Base-by-base conservation (phyloP, 1,284 basidiomycete species). In the Wolfiporia cocos region DNA sequence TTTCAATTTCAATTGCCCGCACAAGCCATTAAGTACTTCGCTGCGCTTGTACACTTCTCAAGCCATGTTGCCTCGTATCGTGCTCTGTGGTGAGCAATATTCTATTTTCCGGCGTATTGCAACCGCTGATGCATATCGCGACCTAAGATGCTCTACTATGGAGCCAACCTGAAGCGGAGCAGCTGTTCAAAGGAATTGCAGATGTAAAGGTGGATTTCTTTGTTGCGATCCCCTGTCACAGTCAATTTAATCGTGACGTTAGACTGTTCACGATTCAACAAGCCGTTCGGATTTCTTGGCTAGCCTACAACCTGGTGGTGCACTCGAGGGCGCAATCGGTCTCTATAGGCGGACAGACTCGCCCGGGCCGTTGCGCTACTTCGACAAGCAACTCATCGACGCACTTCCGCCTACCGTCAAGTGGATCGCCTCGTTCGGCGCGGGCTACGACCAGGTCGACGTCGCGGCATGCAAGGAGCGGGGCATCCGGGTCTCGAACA, bases 401-500 rank as follows among this genome's bases (percentile, higher is more conserved):
- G 76, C 73, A 0, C 69, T 94, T 9, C 79, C 87, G 3, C 49
- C 67, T 2, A 73, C 70, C 20, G 72, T 94, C 44, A 83, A 84
- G 57, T 92, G 87, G 80, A 90, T 95, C 52, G 86, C 84, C 1
- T 90, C 93, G 63, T 92, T 93, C 49, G 92, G 92, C n/a, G 91
- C 92, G 0, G 92, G 92, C 3, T 94, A 94, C 58, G 88, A 92
- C 61, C 80, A 86, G 51, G 84, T 94, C 52, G 86, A 93, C 58
- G 76, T 92, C 4, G 62, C 64, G 2, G 86, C 84, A 3, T 86
- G 83, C 61, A 86, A 79, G 53, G 76, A 73, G 12, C 75, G 74
- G 61, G 84, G 87, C 10, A 92, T 95, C 53, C 69, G 66, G 41
- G 80, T 95, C n/a, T 90, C 89, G 12, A 92, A 96, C 59, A 95